phyloP scores from a whole-genome alignment of 768 basidiomycete genomes.

The Termitomyces sp. region DNA sequence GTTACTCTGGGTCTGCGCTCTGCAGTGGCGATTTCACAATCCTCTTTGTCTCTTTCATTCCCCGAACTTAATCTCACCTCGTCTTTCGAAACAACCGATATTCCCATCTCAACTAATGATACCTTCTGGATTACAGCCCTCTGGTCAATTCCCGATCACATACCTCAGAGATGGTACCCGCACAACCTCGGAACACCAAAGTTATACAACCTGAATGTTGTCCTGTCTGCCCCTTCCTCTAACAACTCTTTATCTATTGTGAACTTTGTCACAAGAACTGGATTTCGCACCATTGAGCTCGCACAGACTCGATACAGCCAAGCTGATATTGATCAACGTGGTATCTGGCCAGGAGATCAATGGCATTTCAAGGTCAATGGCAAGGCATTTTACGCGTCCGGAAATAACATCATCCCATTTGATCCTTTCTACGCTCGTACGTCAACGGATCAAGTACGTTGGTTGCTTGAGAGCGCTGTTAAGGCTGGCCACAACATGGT shows the following conservation, averaged over 20 bases:
- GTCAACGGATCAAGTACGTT: constrained; percentile 46
- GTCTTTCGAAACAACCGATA: constrained; percentile 25
- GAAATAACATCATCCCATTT: constrained; percentile 60
- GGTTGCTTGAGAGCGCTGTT: constrained; percentile 55
- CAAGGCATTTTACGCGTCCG: constrained; percentile 49
- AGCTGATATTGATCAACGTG: constrained; percentile 39
- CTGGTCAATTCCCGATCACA: constrained; percentile 42
- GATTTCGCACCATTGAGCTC: constrained; percentile 58
- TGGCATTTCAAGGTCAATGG: constrained; percentile 63
- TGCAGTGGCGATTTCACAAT: constrained; percentile 27
- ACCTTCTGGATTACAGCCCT: constrained; percentile 39
- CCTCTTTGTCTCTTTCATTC: constrained; percentile 40
- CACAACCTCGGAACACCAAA: constrained; percentile 53
- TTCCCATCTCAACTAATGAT: constrained; percentile 20
- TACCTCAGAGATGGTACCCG: constrained; percentile 53
- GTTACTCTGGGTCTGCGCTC: constrained; percentile 50
- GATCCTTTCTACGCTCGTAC: constrained; percentile 57
- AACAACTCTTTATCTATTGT: constrained; percentile 19
- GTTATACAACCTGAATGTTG: constrained; percentile 48
- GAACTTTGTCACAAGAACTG: constrained; percentile 43
- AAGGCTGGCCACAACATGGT: constrained; percentile 61
- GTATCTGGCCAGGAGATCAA: constrained; percentile 57
- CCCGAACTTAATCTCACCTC: constrained; percentile 45
- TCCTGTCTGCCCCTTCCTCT: constrained; percentile 27
- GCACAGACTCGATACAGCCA: constrained; percentile 45